These are phyloP conservation scores for Beverwykella pulmonaria DNA, from an alignment of 495 filamentous ascomycete genomes.

Conservation along the genomic window DNA sequence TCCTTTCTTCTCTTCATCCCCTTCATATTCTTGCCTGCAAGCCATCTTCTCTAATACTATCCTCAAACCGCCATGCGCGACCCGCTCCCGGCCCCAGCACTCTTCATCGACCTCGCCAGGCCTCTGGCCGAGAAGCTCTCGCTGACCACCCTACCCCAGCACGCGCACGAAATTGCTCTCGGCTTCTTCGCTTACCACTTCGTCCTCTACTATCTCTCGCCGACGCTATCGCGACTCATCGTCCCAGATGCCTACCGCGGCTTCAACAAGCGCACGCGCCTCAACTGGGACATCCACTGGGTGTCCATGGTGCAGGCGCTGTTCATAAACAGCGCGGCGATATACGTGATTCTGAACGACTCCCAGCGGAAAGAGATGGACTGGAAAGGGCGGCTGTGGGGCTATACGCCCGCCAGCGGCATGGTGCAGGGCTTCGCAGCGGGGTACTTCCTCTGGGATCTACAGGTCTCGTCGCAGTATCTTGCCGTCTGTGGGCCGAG, in stretches of 20 bases:
- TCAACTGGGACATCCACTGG: slow-evolving; percentile 38
- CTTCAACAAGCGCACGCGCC: slow-evolving; percentile 24
- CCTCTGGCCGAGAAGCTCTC: slow-evolving; percentile 18
- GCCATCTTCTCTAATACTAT: neutral
- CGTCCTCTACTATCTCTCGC: slow-evolving; percentile 22
- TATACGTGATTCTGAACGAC: slow-evolving; percentile 31
- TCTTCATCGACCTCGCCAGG: slow-evolving; percentile 12
- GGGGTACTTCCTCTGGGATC: slow-evolving; percentile 37
- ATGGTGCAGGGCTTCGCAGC: slow-evolving; percentile 33
- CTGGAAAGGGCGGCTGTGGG: slow-evolving; percentile 30
- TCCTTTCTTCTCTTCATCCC: neutral
- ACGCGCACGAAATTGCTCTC: slow-evolving; percentile 33
- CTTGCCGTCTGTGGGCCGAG: slow-evolving; percentile 12
- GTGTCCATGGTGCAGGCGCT: slow-evolving; percentile 30
- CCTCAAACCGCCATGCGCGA: slow-evolving; percentile 16
- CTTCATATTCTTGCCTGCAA: neutral
- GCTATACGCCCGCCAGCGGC: slow-evolving; percentile 26
- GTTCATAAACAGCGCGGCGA: slow-evolving; percentile 20
- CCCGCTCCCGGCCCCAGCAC: slow-evolving; percentile 19
- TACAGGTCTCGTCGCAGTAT: slow-evolving; percentile 19
- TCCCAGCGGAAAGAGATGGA: slow-evolving; percentile 19
- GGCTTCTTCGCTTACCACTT: slow-evolving; percentile 30
- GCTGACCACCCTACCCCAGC: slow-evolving; percentile 25
- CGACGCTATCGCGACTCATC: slow-evolving; percentile 15
- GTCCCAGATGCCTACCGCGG: slow-evolving; percentile 17